Conservation (phyloP, 495 filamentous ascomycete species). For the Lasiosphaeria ovina region DNA sequence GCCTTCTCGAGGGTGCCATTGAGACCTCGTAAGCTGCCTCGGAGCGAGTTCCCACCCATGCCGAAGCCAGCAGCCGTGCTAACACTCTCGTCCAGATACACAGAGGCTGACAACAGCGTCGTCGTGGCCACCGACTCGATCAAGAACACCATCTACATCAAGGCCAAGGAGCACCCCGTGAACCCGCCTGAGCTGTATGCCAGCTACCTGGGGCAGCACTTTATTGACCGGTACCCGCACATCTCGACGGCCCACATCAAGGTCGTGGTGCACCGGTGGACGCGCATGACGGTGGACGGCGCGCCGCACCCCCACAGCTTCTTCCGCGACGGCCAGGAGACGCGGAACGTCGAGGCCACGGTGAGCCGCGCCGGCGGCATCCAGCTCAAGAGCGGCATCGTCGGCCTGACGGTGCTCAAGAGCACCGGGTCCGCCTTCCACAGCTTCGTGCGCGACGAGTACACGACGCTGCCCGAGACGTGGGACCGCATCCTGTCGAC, state of each 20-base stretch:
- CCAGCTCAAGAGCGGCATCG: constrained; percentile 66
- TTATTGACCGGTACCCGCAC: constrained; percentile 81
- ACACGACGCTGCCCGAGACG: constrained; percentile 82
- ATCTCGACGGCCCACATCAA: constrained; percentile 79
- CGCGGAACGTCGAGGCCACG: constrained; percentile 66
- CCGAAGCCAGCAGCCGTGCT: neutral
- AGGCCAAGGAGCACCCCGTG: constrained; percentile 88
- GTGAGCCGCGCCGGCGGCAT: constrained; percentile 59
- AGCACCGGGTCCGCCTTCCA: constrained; percentile 97
- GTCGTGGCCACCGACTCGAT: constrained; percentile 96
- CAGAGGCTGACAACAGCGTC: constrained; percentile 88
- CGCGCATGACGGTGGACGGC: constrained; percentile 82
- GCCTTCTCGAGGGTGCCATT: constrained; percentile 86
- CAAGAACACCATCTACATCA: constrained; percentile 96
- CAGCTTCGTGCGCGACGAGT: constrained; percentile 90
- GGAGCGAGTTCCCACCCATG: neutral
- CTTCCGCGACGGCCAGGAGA: constrained; percentile 85
- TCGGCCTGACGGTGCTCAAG: constrained; percentile 84
- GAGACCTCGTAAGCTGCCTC: constrained; percentile 67
- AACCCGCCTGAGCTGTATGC: constrained; percentile 92
- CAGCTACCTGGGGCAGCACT: constrained; percentile 79
- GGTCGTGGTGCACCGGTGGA: constrained; percentile 85
- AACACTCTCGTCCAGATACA: constrained; percentile 62
- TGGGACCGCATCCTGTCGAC: constrained; percentile 95
- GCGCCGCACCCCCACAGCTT: constrained; percentile 96